Conservation (phyloP, 1,284 basidiomycete species). For the Papiliotrema fonsecae region DNA sequence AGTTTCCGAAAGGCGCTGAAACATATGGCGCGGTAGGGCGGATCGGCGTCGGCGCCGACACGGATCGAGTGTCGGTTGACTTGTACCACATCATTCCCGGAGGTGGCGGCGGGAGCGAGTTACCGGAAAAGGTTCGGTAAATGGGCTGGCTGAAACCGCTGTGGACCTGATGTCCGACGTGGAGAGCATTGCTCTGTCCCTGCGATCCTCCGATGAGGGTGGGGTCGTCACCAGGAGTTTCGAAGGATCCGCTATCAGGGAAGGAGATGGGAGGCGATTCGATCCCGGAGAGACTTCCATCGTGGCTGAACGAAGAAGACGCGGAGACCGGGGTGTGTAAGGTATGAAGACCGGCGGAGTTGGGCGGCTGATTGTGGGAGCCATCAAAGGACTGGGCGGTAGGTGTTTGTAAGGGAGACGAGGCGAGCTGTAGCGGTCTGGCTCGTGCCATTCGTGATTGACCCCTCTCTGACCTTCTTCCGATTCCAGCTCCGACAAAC, state of each 20-base stretch:
- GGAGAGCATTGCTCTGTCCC: background rate
- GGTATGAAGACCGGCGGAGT: conserved; percentile 1
- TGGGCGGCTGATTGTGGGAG: background rate
- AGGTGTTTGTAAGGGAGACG: background rate
- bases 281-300: background rate
- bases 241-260: background rate
- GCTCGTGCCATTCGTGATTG: no score
- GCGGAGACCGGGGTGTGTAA: conserved; percentile 8
- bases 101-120: background rate
- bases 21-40: conserved; percentile 3
- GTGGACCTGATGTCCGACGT: background rate
- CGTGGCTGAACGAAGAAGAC: background rate
- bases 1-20: conserved; percentile 7
- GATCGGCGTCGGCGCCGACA: conserved; percentile 8
- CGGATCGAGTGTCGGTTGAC: background rate
- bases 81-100: conserved; percentile 12
- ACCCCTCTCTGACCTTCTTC: no score
- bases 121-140: background rate
- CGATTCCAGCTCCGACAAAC: background rate
- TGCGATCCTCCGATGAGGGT: conserved; percentile 5
- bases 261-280: background rate
- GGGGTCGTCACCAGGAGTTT: conserved; percentile 10
- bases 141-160: conserved; percentile 2
- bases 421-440: background rate
- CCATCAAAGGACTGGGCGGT: background rate